A percentile compares a stretch with the other conserved stretches of the same genome.
phyloP scores from a whole-genome alignment of 2,329 filamentous ascomycete genomes.

The Claviceps arundinis region DNA sequence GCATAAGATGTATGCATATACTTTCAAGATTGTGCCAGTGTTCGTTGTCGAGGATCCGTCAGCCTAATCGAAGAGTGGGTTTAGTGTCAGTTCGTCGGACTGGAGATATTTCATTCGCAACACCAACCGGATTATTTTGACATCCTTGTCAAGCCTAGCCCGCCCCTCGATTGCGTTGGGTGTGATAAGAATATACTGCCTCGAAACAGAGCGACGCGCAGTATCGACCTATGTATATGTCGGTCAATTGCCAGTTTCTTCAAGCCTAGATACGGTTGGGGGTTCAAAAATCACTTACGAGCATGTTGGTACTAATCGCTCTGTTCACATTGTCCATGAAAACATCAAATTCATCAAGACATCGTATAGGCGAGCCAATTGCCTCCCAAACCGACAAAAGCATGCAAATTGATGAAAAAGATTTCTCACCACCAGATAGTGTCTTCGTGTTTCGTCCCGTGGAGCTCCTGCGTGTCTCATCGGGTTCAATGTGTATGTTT shows the following conservation, averaged over 20 bases:
- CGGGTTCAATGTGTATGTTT: slow-evolving; percentile 62
- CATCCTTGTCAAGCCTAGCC: slow-evolving; percentile 49
- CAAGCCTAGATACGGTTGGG: background rate
- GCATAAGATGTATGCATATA: background rate
- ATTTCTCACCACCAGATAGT: slow-evolving; percentile 91
- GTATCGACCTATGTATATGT: slow-evolving; percentile 54
- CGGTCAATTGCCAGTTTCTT: slow-evolving; percentile 2
- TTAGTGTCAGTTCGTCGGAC: background rate
- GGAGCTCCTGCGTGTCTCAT: slow-evolving; percentile 54
- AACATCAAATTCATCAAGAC: slow-evolving; percentile 95
- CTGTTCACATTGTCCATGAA: slow-evolving; percentile 99
- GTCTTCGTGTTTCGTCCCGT: slow-evolving; percentile 78
- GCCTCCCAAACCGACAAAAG: slow-evolving; percentile 92
- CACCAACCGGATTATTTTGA: slow-evolving; percentile 60
- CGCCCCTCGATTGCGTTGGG: slow-evolving; percentile 66
- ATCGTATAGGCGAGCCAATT: slow-evolving; percentile 90
- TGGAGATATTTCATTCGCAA: background rate
- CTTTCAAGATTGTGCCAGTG: slow-evolving; percentile 16
- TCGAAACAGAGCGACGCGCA: slow-evolving; percentile 72
- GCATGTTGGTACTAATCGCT: slow-evolving; percentile 84
- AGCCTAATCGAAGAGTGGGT: slow-evolving; percentile 25
- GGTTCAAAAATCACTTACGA: slow-evolving; percentile 43
- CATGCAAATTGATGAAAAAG: slow-evolving; percentile 91
- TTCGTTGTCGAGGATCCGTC: slow-evolving; percentile 45
- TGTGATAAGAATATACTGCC: slow-evolving; percentile 93